Conservation (phyloP, 2,329 filamentous ascomycete genomes). For the Diplocarpon mali region DNA sequence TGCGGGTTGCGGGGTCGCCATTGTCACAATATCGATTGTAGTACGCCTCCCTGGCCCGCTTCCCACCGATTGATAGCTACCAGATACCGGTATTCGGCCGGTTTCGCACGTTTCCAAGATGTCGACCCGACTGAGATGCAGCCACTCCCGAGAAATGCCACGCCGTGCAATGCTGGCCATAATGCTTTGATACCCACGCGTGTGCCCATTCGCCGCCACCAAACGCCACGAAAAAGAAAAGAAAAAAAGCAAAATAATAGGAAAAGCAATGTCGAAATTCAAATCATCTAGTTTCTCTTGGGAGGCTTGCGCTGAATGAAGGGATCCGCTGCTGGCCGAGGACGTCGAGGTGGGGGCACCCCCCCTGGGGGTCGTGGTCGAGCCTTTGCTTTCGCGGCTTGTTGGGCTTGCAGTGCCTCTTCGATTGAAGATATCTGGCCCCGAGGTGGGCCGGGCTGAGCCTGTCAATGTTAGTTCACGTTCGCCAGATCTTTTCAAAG, state of each 20-base stretch:
- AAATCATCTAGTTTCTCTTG: not conserved
- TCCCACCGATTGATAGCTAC: too few species aligned
- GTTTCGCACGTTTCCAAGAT: not conserved
- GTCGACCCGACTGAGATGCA: not conserved
- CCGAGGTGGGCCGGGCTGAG: not conserved
- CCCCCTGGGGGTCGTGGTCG: constrained; percentile 14
- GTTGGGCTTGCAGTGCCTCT: constrained; percentile 15
- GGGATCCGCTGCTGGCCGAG: constrained; percentile 18
- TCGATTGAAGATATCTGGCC: constrained; percentile 10
- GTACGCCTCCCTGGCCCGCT: too few species aligned
- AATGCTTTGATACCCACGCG: not conserved
- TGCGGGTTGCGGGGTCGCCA: too few species aligned
- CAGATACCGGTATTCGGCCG: too few species aligned
- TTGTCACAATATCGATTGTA: too few species aligned
- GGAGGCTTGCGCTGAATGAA: constrained; percentile 20
- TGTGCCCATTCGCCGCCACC: not conserved
- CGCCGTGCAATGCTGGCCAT: not conserved
- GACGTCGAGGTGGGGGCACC: constrained; percentile 17
- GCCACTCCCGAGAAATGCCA: not conserved
- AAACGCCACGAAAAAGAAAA: not conserved
- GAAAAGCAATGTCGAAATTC: too few species aligned
- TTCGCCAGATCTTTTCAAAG: not conserved
- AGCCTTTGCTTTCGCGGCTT: constrained; percentile 13
- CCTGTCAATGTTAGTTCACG: not conserved
- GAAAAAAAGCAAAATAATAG: not conserved